Conservation (phyloP, 2,329 filamentous ascomycete species). For the Colletotrichum sp. region DNA sequence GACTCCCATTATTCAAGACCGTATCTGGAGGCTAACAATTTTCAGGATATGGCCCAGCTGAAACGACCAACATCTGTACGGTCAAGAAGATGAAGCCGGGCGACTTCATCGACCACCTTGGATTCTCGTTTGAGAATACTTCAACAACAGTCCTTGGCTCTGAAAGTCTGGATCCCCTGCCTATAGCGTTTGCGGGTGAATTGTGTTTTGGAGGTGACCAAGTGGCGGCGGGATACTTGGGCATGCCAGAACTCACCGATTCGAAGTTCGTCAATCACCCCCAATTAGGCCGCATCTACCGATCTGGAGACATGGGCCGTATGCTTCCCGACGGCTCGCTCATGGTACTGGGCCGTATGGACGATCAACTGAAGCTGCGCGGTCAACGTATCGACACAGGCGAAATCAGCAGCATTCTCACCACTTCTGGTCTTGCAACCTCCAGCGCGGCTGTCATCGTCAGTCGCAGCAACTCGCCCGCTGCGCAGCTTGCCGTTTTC, state of each 20-base stretch:
- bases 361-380: slow-evolving; percentile 82
- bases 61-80: slow-evolving; percentile 88
- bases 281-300: slow-evolving; percentile 74
- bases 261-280: slow-evolving; percentile 74
- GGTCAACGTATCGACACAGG: slow-evolving; percentile 81
- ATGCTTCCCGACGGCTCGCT: slow-evolving; percentile 80
- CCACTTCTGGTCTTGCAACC: slow-evolving; percentile 54
- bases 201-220: slow-evolving; percentile 88
- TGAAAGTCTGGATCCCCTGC: slow-evolving; percentile 57
- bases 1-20: not conserved
- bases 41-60: slow-evolving; percentile 77
- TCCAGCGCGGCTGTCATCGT: slow-evolving; percentile 71
- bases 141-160: slow-evolving; percentile 69
- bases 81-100: slow-evolving; percentile 64
- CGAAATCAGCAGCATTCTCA: slow-evolving; percentile 72
- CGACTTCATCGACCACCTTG: slow-evolving; percentile 78
- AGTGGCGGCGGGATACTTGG: slow-evolving; percentile 77
- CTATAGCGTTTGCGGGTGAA: slow-evolving; percentile 78
- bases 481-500: slow-evolving; percentile 70
- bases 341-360: slow-evolving; percentile 73
- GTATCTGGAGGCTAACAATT: not conserved
- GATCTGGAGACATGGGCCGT: slow-evolving; percentile 82
- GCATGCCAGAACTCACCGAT: slow-evolving; percentile 64
- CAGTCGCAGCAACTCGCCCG: slow-evolving; percentile 36
- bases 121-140: slow-evolving; percentile 75